A percentile compares a stretch with the other conserved stretches of the same genome.
Conservation (phyloP, 208 protist species). For the Trypanosoma avium region DNA sequence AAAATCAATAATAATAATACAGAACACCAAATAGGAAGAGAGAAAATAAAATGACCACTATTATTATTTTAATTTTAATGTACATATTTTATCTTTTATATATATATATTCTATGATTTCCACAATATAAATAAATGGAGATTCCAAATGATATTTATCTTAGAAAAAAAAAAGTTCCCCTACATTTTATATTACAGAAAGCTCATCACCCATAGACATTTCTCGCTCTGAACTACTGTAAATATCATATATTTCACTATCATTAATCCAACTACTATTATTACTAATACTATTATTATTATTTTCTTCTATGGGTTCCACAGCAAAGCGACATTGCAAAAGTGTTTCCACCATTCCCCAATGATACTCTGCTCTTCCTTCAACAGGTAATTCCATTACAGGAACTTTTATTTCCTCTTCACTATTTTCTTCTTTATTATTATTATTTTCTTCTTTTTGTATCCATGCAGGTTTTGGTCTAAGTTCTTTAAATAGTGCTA, state of each 20-base stretch:
- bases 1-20: too few relatives aligned
- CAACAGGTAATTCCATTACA: conserved; percentile 1
- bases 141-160: too few relatives aligned
- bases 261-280: background rate
- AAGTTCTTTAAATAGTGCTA: conserved; percentile 42
- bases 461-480: conserved; percentile 11
- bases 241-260: background rate
- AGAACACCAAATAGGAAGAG: too few relatives aligned
- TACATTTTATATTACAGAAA: too few relatives aligned
- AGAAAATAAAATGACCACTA: too few relatives aligned
- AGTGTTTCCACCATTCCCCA: conserved; percentile 72
- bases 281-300: background rate
- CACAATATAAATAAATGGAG: too few relatives aligned
- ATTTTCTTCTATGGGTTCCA: background rate
- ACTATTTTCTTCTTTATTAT: background rate
- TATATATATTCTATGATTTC: too few relatives aligned
- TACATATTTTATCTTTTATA: too few relatives aligned
- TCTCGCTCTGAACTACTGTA: too few relatives aligned
- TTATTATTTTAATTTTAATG: too few relatives aligned
- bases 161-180: too few relatives aligned
- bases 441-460: background rate
- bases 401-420: background rate
- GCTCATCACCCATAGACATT: too few relatives aligned
- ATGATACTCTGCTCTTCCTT: conserved; percentile 39
- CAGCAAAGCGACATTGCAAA: conserved; percentile 51